Conservation (phyloP, 192 early-diverging fungal species). For the Diversispora epigaea region DNA sequence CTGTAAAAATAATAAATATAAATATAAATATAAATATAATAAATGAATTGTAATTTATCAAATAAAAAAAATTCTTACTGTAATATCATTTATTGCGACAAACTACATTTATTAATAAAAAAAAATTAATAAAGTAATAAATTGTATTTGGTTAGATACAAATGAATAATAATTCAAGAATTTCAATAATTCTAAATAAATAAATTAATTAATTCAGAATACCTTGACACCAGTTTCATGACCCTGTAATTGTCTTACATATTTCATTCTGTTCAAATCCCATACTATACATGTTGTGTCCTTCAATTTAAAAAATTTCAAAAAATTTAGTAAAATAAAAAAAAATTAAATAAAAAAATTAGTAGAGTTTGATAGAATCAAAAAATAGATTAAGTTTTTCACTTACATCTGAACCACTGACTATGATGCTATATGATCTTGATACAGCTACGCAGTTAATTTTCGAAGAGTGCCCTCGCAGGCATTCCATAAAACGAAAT, state of each 20-base stretch:
- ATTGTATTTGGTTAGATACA: not conserved
- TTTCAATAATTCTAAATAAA: not conserved
- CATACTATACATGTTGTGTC: conserved; percentile 64
- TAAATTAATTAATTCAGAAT: no score
- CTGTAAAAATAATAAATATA: conserved; percentile 23
- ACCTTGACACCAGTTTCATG: conserved; percentile 54
- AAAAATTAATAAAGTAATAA: not conserved
- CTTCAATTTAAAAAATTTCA: no score
- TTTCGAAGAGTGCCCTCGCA: conserved; percentile 59
- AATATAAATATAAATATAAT: not conserved
- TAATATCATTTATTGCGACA: conserved; percentile 58
- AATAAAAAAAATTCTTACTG: conserved; percentile 40
- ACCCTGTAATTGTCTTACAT: conserved; percentile 55
- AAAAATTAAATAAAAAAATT: conserved; percentile 15
- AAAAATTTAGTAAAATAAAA: no score
- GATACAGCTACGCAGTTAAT: conserved; percentile 54
- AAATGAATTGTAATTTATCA: not conserved
- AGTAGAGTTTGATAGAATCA: not conserved
- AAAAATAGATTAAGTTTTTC: not conserved
- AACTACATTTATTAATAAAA: conserved; percentile 24
- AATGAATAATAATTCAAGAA: not conserved
- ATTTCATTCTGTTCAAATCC: conserved; percentile 65
- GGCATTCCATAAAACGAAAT: conserved; percentile 51
- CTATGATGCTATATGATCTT: conserved; percentile 58
- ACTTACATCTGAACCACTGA: conserved; percentile 55